These are phyloP conservation scores for Mycena filopes DNA, from an alignment of 768 basidiomycete genomes.

Conservation along the genomic window DNA sequence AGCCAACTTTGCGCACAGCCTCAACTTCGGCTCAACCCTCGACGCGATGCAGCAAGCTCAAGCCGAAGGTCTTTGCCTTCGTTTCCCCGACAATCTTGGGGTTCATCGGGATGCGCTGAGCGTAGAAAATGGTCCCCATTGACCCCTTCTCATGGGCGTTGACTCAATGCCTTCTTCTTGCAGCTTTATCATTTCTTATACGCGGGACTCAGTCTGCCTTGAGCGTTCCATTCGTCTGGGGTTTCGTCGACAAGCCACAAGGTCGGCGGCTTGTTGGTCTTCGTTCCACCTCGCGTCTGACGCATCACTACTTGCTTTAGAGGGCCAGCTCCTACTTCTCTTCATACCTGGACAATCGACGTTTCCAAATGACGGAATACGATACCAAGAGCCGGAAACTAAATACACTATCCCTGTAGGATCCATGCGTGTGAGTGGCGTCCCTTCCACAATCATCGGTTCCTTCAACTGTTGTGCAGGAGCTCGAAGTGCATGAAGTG, in stretches of 20 bases:
- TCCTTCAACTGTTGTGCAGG: conserved; percentile 53
- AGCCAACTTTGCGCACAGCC: conserved; percentile 3
- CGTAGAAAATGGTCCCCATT: conserved; percentile 18
- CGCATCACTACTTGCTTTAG: conserved; percentile 45
- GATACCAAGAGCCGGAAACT: conserved; percentile 79
- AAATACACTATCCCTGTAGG: conserved; percentile 61
- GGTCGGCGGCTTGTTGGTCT: conserved; percentile 57
- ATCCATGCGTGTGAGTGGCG: conserved; percentile 61
- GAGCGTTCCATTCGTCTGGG: conserved; percentile 73
- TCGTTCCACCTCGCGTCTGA: conserved; percentile 7
- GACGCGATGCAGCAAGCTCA: conserved; percentile 56
- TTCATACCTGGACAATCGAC: conserved; percentile 67
- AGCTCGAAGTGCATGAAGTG: conserved; percentile 79
- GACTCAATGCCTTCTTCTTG: conserved; percentile 46
- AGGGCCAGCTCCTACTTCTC: conserved; percentile 74
- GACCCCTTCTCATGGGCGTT: neutral
- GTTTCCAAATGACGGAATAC: conserved; percentile 82
- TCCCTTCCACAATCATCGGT: neutral
- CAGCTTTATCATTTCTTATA: conserved; percentile 67
- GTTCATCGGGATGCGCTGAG: conserved; percentile 60
- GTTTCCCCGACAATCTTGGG: conserved; percentile 74
- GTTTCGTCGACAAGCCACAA: conserved; percentile 80
- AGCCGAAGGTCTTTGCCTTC: conserved; percentile 72
- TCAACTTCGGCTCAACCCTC: neutral
- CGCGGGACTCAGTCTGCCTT: conserved; percentile 68